Evolutionary conservation across 148 eudicot genomes (phyloP).

Genomic region (Arctostaphylos glauca): DNA sequence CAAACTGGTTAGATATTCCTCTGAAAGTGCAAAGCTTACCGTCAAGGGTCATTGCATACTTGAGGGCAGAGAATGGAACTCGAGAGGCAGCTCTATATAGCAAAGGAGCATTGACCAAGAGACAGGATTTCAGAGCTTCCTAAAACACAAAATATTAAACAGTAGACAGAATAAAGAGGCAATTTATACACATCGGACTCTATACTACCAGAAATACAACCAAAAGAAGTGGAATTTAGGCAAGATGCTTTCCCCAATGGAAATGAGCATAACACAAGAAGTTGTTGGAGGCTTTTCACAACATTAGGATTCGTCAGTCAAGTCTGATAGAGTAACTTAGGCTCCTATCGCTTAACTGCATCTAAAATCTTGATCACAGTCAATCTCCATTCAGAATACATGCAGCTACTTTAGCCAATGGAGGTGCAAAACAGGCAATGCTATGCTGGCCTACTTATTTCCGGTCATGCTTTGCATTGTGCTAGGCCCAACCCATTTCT

Average conservation of each 20-base stretch:
- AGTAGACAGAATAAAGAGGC: background rate
- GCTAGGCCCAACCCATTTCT: background rate
- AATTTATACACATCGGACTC: background rate
- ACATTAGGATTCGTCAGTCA: background rate
- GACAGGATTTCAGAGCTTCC: constrained; percentile 89
- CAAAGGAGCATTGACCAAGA: constrained; percentile 89
- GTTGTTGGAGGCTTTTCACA: background rate
- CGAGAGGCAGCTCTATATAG: constrained; percentile 79
- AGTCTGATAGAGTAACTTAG: background rate
- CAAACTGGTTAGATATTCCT: background rate
- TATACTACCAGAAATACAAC: background rate
- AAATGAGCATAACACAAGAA: background rate
- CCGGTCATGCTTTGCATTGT: background rate
- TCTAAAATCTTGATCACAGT: background rate
- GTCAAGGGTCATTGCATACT: constrained; percentile 98
- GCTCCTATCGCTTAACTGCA: background rate
- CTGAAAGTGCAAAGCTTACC: constrained; percentile 42
- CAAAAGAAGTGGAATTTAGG: background rate
- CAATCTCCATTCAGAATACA: background rate
- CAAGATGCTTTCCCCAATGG: background rate
- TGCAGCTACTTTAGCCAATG: background rate
- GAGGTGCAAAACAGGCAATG: background rate
- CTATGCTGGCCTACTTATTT: background rate
- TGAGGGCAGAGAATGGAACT: constrained; percentile 87
- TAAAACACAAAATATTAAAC: constrained; percentile 21